Evolutionary conservation across 2,329 filamentous ascomycete genomes (phyloP), one percentile per base, ranked within the genome.

Genomic region (Scedosporium boydii): DNA sequence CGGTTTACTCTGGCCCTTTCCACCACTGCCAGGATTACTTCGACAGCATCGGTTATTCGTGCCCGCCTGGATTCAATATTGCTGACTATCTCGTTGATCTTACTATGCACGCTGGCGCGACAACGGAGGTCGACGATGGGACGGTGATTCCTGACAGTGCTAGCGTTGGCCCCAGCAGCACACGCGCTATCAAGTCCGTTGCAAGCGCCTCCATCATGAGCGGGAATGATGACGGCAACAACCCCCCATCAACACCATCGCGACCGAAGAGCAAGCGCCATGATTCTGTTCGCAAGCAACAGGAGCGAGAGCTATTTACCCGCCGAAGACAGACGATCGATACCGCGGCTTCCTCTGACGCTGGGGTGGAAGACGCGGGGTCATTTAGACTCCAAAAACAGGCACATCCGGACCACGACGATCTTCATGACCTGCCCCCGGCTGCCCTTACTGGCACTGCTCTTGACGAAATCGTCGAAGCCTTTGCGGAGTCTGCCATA

Each of bases 11-110:
- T 3, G 95, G 95, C 0, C 90, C 91, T 1, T 96, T 98, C 72
- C 80, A 84, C 1, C 87, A 87, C 66, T 99, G 95, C 71, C 95
- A 99, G 73, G 80, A 85, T 21, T 99, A 97, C 72, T 99, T 99
- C 69, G 91, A 97, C 70, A 83, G 86, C 57, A 87, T 96, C 65
- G 96, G 95, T 53, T 99, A 97, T 73, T 81, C 89, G 58, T 99
- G 96, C 70, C 95, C 95, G 10, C 89, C 93, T 26, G 96, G 96
- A 2, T 99, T 98, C 82, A 99, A 99, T 70, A 98, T 99, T 74
- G 95, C 95, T 3, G 95, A 99, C 73, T 99, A 97, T 71, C 84
- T 99, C 4, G 93, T 99, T 34, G 95, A 99, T 72, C 81, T 99
- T 48, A 98, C 95, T 0, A 98, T 99, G 93, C 95, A 99, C 72